Percentiles rank a stretch among this genome's conserved stretches.
phyloP scores from a whole-genome alignment of 805 yeast genomes.

The Zygotorulaspora sp. region DNA sequence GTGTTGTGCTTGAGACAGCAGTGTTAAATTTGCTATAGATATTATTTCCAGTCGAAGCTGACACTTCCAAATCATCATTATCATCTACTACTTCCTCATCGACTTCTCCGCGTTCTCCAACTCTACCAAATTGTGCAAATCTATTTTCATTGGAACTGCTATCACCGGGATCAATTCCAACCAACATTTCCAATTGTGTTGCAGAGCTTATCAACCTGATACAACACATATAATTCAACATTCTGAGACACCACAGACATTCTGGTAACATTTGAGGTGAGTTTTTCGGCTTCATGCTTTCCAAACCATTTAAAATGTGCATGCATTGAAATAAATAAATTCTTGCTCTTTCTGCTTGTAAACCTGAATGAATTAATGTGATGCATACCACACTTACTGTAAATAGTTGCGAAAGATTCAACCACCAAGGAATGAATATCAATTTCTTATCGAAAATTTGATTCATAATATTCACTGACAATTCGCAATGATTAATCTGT shows the following conservation, averaged over 20 bases:
- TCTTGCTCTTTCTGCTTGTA: slow-evolving; percentile 14
- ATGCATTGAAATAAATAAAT: slow-evolving; percentile 17
- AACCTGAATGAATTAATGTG: slow-evolving; percentile 43
- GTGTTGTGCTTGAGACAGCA: background rate
- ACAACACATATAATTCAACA: slow-evolving; percentile 48
- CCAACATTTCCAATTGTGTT: slow-evolving; percentile 32
- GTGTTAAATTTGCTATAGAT: background rate
- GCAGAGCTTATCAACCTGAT: slow-evolving; percentile 43
- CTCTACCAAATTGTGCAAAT: slow-evolving; percentile 45
- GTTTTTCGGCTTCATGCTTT: slow-evolving; percentile 30
- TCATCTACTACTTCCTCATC: slow-evolving; percentile 1
- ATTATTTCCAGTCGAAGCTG: too few species aligned
- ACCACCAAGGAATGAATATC: slow-evolving; percentile 50
- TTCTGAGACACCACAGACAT: slow-evolving; percentile 58
- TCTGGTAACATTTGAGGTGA: slow-evolving; percentile 50
- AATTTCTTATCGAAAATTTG: slow-evolving; percentile 31
- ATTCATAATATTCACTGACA: slow-evolving; percentile 30
- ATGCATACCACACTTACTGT: slow-evolving; percentile 42
- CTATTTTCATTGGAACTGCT: slow-evolving; percentile 45
- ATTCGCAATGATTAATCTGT: slow-evolving; percentile 10
- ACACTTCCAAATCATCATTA: background rate
- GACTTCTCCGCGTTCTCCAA: slow-evolving; percentile 24
- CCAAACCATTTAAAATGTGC: slow-evolving; percentile 23
- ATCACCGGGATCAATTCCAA: slow-evolving; percentile 54
- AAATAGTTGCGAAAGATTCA: slow-evolving; percentile 42